A percentile compares a stretch with the other conserved stretches of the same genome.
Evolutionary conservation across 306 rosid species (phyloP).

Genomic region (Hippophae rhamnoides): DNA sequence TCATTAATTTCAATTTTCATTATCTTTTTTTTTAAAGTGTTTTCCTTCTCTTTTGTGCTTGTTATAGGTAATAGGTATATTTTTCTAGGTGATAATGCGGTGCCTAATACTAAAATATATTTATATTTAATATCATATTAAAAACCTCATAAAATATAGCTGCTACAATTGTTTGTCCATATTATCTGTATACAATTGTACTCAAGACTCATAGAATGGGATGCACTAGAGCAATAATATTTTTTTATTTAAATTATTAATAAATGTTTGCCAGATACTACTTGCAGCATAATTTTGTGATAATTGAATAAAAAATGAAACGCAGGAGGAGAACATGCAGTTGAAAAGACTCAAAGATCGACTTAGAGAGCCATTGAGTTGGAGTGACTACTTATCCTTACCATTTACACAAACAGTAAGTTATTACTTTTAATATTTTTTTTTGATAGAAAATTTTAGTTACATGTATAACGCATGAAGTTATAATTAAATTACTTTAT

Average conservation of each 20-base stretch:
- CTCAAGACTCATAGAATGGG: not conserved
- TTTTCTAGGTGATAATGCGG: constrained; percentile 5
- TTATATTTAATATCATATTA: too few relatives aligned
- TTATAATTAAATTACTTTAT: too few relatives aligned
- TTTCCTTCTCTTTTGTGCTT: constrained; percentile 15
- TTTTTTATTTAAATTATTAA: too few relatives aligned
- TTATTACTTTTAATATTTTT: too few relatives aligned
- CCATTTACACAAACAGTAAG: constrained; percentile 85
- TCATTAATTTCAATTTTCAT: constrained; percentile 11
- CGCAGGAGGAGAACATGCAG: constrained; percentile 79
- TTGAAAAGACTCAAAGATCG: constrained; percentile 54
- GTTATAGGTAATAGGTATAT: not conserved
- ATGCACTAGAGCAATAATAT: too few relatives aligned
- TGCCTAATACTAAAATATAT: too few relatives aligned
- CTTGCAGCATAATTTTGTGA: constrained; percentile 9
- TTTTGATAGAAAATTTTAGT: too few relatives aligned
- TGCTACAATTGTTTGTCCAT: constrained; percentile 13
- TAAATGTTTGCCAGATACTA: not conserved
- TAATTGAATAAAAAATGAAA: constrained; percentile 1
- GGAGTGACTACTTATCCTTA: constrained; percentile 79
- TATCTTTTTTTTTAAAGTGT: constrained; percentile 11
- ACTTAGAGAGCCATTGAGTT: constrained; percentile 54
- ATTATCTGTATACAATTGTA: not conserved
- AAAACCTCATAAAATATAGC: not conserved
- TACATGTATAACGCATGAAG: too few relatives aligned